Conservation (phyloP, 192 early-diverging fungal genomes). For the Linnemannia schmuckeri region DNA sequence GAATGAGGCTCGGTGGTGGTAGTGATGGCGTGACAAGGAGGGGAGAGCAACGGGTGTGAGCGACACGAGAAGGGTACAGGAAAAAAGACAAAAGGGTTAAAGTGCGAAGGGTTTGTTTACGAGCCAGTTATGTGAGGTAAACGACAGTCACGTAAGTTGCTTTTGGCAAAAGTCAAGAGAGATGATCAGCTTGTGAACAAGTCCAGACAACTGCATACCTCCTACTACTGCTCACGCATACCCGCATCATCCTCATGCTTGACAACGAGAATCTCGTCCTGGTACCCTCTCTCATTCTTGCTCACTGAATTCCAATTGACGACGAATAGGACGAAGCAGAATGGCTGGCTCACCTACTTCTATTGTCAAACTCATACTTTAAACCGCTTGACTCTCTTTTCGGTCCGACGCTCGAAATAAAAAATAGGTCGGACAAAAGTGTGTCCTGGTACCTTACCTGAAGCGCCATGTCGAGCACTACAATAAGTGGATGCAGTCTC, state of each 20-base stretch:
- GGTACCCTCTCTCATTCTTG: slow-evolving; percentile 7
- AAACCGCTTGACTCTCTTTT: no score
- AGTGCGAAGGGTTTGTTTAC: neutral
- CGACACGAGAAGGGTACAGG: neutral
- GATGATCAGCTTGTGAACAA: neutral
- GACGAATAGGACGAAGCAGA: neutral
- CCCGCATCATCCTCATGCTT: slow-evolving; percentile 25
- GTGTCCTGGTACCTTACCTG: slow-evolving; percentile 88
- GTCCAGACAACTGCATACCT: neutral
- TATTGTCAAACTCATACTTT: no score
- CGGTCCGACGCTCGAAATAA: neutral
- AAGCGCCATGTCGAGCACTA: slow-evolving; percentile 88
- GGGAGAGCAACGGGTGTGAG: neutral
- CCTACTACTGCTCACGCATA: neutral
- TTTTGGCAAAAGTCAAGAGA: neutral
- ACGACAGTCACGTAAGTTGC: neutral
- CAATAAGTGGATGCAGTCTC: slow-evolving; percentile 96
- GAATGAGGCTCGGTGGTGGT: neutral
- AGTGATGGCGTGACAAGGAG: neutral
- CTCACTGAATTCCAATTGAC: neutral
- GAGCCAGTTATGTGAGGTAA: neutral
- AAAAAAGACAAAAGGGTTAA: neutral
- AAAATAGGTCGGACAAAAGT: slow-evolving; percentile 69
- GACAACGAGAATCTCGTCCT: slow-evolving; percentile 35
- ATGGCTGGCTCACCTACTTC: no score